These are phyloP conservation scores for Rostrohypoxylon terebratum DNA, from an alignment of 495 filamentous ascomycete species.

Conservation along the genomic window DNA sequence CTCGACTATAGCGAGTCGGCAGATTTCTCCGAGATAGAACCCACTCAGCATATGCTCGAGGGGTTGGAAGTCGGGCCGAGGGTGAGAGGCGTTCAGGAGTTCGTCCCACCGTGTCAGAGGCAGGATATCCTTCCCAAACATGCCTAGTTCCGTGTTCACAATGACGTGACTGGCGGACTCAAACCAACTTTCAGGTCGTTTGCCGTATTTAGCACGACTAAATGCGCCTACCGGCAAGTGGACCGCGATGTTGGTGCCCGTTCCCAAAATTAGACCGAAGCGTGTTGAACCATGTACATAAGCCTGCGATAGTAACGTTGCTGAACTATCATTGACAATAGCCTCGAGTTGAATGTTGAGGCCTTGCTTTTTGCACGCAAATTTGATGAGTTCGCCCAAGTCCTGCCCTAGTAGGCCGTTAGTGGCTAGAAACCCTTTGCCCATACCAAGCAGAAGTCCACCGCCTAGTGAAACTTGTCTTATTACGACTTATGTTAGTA, in stretches of 20 bases:
- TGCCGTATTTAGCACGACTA: conserved; percentile 60
- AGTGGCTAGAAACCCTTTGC: conserved; percentile 77
- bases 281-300: conserved; percentile 75
- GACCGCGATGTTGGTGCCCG: conserved; percentile 66
- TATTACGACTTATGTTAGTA: conserved; percentile 29
- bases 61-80: conserved; percentile 84
- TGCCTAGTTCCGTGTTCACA: conserved; percentile 88
- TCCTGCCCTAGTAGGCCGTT: conserved; percentile 64
- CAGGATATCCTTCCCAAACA: conserved; percentile 77
- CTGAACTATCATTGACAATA: conserved; percentile 87
- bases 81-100: conserved; percentile 69
- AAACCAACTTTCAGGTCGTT: conserved; percentile 66
- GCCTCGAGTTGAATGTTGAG: conserved; percentile 74
- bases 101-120: conserved; percentile 81
- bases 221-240: conserved; percentile 67
- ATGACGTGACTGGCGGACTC: conserved; percentile 68
- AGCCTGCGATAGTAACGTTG: conserved; percentile 81
- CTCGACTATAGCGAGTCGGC: conserved; percentile 75
- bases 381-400: conserved; percentile 63
- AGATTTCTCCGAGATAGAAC: conserved; percentile 85
- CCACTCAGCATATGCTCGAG: conserved; percentile 86
- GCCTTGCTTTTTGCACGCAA: conserved; percentile 57
- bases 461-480: conserved; percentile 83
- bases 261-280: conserved; percentile 68
- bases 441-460: conserved; percentile 83